Conservation (phyloP, 2,329 filamentous ascomycete genomes). For the Chaetomiaceae sp. region DNA sequence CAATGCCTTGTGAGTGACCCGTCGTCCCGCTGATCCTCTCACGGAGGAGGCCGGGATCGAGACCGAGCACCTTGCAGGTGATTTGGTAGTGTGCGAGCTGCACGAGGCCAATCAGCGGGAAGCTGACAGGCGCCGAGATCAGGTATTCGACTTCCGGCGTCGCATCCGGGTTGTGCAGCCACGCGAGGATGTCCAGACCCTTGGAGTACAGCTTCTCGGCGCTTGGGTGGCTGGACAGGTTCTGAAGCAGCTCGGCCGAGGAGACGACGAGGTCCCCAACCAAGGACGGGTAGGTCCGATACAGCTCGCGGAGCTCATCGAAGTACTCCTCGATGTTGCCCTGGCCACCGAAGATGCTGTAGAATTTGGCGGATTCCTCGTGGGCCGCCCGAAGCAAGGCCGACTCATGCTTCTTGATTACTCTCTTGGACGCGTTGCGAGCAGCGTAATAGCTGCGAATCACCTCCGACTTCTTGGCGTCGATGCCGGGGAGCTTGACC, state of each 20-base stretch:
- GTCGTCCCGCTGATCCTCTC: slow-evolving; percentile 83
- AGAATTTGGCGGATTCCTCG: slow-evolving; percentile 78
- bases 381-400: slow-evolving; percentile 84
- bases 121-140: slow-evolving; percentile 89
- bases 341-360: slow-evolving; percentile 93
- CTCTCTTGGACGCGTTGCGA: slow-evolving; percentile 74
- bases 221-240: slow-evolving; percentile 72
- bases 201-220: slow-evolving; percentile 96
- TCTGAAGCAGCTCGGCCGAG: slow-evolving; percentile 83
- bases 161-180: slow-evolving; percentile 83
- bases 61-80: slow-evolving; percentile 85
- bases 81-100: slow-evolving; percentile 95
- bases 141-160: slow-evolving; percentile 94
- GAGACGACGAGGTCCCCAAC: slow-evolving; percentile 78
- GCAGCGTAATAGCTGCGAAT: slow-evolving; percentile 90
- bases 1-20: slow-evolving; percentile 93
- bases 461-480: slow-evolving; percentile 85
- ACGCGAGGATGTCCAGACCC: slow-evolving; percentile 90
- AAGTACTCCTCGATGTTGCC: slow-evolving; percentile 99
- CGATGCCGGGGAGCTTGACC: slow-evolving; percentile 81
- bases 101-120: slow-evolving; percentile 91
- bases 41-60: slow-evolving; percentile 82
- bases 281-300: slow-evolving; percentile 86
- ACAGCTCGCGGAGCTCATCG: slow-evolving; percentile 89
- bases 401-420: slow-evolving; percentile 89